Conservation (phyloP, 2,329 filamentous ascomycete species). For the Alternaria arbusti region DNA sequence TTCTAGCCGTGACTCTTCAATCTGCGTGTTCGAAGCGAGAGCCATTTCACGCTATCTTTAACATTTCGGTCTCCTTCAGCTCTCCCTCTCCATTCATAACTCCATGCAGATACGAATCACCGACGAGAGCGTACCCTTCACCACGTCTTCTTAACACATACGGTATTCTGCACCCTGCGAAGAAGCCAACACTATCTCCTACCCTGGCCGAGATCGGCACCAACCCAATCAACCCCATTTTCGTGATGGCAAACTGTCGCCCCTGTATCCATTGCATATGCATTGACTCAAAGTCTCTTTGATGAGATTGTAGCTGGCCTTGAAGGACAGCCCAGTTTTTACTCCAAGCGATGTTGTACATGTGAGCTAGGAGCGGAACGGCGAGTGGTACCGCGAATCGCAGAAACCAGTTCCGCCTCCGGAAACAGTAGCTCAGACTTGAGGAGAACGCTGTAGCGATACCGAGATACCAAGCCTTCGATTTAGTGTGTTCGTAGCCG, state of each 20-base stretch:
- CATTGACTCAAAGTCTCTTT: not conserved
- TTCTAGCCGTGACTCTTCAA: too few relatives aligned
- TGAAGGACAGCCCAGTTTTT: too few relatives aligned
- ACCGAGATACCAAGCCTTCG: not conserved
- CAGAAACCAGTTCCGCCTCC: not conserved
- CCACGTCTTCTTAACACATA: not conserved
- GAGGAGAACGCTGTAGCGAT: not conserved
- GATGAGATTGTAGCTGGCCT: not conserved
- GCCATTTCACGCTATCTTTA: not conserved
- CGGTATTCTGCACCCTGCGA: not conserved
- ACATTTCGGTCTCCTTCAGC: not conserved
- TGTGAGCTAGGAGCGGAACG: not conserved
- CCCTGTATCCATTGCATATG: not conserved
- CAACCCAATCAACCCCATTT: not conserved
- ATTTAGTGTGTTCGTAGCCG: too few relatives aligned
- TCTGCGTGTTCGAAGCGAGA: not conserved
- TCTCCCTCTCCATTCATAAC: not conserved
- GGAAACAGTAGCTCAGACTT: not conserved
- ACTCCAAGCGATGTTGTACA: too few relatives aligned
- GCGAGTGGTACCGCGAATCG: not conserved
- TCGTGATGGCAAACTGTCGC: not conserved
- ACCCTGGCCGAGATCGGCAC: not conserved
- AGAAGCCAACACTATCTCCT: not conserved
- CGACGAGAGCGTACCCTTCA: not conserved
- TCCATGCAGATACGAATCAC: not conserved